These are phyloP conservation scores for Syncephalastrum racemosum DNA, from an alignment of 371 early-diverging fungal species.

Conservation along the genomic window DNA sequence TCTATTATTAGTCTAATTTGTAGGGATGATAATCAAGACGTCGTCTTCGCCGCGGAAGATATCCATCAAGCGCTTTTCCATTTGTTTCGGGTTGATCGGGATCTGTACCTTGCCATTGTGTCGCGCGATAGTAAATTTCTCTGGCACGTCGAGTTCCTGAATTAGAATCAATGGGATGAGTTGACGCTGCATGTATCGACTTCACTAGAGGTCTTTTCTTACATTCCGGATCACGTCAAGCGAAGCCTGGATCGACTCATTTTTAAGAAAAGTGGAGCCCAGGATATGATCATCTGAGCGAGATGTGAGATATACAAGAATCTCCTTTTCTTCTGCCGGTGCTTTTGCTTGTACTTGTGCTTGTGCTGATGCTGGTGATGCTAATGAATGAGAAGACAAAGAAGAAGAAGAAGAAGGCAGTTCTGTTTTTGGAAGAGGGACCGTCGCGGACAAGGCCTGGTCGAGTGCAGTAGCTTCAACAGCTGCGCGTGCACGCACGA, in stretches of 20 bases:
- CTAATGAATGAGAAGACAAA: neutral
- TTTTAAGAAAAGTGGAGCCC: constrained; percentile 55
- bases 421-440: constrained; percentile 2
- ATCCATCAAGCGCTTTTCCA: constrained; percentile 48
- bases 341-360: too few relatives aligned
- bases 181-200: neutral
- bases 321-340: constrained; percentile 40
- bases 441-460: too few relatives aligned
- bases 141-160: constrained; percentile 67
- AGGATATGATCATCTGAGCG: constrained; percentile 46
- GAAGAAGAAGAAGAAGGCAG: constrained; percentile 3
- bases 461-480: constrained; percentile 4
- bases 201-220: constrained; percentile 4
- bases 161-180: neutral
- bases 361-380: too few relatives aligned
- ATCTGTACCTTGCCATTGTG: constrained; percentile 64
- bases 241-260: constrained; percentile 49
- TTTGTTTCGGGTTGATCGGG: constrained; percentile 66
- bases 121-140: constrained; percentile 48
- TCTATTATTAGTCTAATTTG: neutral
- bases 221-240: constrained; percentile 48
- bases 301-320: constrained; percentile 42
- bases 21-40: constrained; percentile 46
- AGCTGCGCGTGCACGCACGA: constrained; percentile 29
- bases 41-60: constrained; percentile 56